Base-by-base conservation (phyloP, 768 basidiomycete species). In the Pisolithus orientalis region DNA sequence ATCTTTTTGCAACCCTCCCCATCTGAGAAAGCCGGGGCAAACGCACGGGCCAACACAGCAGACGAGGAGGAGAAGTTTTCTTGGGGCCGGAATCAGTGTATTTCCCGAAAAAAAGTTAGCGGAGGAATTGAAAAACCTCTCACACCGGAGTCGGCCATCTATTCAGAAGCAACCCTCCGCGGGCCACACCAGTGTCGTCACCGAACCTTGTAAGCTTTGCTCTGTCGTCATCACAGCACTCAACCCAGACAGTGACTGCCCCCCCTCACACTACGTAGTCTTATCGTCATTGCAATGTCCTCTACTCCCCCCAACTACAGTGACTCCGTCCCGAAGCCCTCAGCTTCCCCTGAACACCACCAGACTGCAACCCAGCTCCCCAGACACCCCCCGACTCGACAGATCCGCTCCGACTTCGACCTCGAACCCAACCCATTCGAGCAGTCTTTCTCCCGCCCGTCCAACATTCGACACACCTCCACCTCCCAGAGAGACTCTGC, bases 341-440 rank as follows among this genome's bases (percentile, higher is more conserved):
- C 21, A 21, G 2, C 42, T 25, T n/a, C 27, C 6, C 44, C 44
- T 3, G 44, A 44, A 16, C 6, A 58, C 66, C 31, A 11, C 57
- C 43, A 21, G 21, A 21, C 21, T 21, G 2, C 21, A 21, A 2
- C 21, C 21, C 21, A 39, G 44, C n/a, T 40, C 51, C 21, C 53
- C 57, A 59, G 56, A 58, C 64, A 62, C 0, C 48, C 54, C 6
- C 54, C 59, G 16, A 29, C 51, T 21, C 72, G 75, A 34, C 77
- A 80, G 66, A 80, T 74, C 25, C 77, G 82, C 63, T 79, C 78
- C 14, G 85, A 86, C 62, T 84, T 88, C 66, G 76, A 79, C 66
- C 78, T 88, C 34, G 93, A 95, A 63, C 88, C 87, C 1, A 95
- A 95, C 65, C 93, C 94, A 0, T 96, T 96, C 64, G 95, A 99